Conservation (phyloP, 108 stramenopile species). For the Hondaea fermentalgiana region DNA sequence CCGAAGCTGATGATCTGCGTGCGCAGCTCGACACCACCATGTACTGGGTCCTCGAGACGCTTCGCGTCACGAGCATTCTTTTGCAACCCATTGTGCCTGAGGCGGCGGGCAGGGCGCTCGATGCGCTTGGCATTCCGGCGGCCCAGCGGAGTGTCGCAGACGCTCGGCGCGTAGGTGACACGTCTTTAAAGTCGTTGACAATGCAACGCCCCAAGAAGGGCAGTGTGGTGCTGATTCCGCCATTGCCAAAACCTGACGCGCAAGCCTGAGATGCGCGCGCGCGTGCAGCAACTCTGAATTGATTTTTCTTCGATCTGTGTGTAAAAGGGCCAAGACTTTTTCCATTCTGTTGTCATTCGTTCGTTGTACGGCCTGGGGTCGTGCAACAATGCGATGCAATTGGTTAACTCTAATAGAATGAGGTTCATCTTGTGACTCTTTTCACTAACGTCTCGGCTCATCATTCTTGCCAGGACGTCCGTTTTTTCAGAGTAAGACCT, state of each 20-base stretch:
- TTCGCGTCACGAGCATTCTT: slow-evolving; percentile 69
- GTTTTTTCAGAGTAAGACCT: too few relatives aligned
- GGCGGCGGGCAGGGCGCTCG: slow-evolving; percentile 68
- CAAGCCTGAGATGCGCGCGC: too few relatives aligned
- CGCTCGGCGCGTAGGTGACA: background rate
- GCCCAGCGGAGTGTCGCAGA: slow-evolving; percentile 33
- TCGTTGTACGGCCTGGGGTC: too few relatives aligned
- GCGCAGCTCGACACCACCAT: slow-evolving; percentile 49
- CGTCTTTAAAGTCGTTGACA: background rate
- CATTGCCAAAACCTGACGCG: background rate
- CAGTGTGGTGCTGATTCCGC: background rate
- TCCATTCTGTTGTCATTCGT: too few relatives aligned
- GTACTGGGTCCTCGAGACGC: slow-evolving; percentile 76
- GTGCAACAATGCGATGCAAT: too few relatives aligned
- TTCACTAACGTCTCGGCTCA: too few relatives aligned
- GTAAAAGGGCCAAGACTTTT: too few relatives aligned
- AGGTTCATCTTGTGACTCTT: too few relatives aligned
- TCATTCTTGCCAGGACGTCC: too few relatives aligned
- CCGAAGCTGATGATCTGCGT: background rate
- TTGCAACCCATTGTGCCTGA: slow-evolving; percentile 86
- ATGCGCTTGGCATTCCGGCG: slow-evolving; percentile 67
- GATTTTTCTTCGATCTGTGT: too few relatives aligned
- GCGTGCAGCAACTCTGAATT: too few relatives aligned
- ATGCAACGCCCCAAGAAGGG: background rate
- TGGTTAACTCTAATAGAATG: too few relatives aligned